Evolutionary conservation across 106 monocot genomes (phyloP).

Genomic region (Acanthochlamys bracteata): DNA sequence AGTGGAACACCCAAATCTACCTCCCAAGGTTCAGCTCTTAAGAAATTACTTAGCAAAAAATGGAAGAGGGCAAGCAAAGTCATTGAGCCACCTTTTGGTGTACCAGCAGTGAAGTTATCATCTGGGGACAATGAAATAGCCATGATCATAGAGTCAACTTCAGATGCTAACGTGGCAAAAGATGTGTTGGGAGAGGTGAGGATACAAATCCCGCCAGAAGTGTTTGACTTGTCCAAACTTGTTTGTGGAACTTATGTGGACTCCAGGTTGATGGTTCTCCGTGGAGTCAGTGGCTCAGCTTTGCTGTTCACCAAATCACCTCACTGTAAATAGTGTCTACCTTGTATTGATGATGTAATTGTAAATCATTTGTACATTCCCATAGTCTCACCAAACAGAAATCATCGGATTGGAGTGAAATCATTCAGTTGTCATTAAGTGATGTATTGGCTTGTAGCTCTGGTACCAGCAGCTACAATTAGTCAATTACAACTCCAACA

Average conservation of each 20-base stretch:
- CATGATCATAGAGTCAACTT: constrained; percentile 27
- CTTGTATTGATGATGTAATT: no score
- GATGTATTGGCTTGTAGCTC: no score
- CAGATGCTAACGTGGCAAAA: constrained; percentile 15
- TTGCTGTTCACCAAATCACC: constrained; percentile 53
- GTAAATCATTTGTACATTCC: no score
- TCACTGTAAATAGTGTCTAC: neutral
- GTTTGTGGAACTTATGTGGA: constrained; percentile 89
- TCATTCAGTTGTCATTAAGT: no score
- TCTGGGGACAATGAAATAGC: constrained; percentile 46
- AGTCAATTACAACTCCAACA: no score
- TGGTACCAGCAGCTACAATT: no score
- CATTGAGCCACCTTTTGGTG: constrained; percentile 52
- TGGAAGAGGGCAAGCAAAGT: constrained; percentile 30
- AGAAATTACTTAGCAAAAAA: constrained; percentile 27
- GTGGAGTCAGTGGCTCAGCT: constrained; percentile 75
- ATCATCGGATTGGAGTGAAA: no score
- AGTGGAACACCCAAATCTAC: constrained; percentile 1
- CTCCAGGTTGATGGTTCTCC: constrained; percentile 70
- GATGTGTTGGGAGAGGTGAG: constrained; percentile 52
- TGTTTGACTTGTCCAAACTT: constrained; percentile 78
- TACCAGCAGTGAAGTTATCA: constrained; percentile 47
- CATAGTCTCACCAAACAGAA: no score
- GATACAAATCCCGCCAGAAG: constrained; percentile 80
- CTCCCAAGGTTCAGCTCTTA: constrained; percentile 20